These are phyloP conservation scores for Iberis pinnata DNA, from an alignment of 345 rosid genomes.

Conservation along the genomic window DNA sequence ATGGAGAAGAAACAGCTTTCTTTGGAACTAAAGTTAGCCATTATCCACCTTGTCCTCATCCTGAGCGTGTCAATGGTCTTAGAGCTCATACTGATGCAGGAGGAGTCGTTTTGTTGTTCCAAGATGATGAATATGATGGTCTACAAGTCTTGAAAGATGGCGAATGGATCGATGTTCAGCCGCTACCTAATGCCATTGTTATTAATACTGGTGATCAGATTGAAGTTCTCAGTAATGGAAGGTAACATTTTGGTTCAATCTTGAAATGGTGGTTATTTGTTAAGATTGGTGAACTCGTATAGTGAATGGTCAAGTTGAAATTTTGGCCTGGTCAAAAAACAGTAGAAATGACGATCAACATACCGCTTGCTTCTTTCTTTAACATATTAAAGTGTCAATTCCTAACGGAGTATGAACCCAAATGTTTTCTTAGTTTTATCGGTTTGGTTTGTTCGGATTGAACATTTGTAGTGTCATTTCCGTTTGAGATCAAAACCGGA, in stretches of 20 bases:
- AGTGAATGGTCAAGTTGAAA: too few relatives aligned
- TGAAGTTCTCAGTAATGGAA: constrained; percentile 82
- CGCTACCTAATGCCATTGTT: constrained; percentile 54
- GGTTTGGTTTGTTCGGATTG: neutral
- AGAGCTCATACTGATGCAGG: constrained; percentile 96
- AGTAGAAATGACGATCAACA: too few relatives aligned
- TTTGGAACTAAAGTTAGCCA: constrained; percentile 86
- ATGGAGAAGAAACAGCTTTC: constrained; percentile 45
- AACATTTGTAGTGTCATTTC: too few relatives aligned
- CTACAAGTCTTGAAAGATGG: constrained; percentile 79
- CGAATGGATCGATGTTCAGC: constrained; percentile 87
- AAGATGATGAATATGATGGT: constrained; percentile 73
- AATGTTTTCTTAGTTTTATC: too few relatives aligned
- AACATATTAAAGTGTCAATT: too few relatives aligned
- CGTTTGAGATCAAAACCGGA: too few relatives aligned
- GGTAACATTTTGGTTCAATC: constrained; percentile 10
- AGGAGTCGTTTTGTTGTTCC: constrained; percentile 77
- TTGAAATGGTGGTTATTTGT: too few relatives aligned
- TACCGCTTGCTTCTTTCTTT: too few relatives aligned
- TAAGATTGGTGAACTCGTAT: too few relatives aligned
- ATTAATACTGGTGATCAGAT: constrained; percentile 92
- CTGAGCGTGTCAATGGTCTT: constrained; percentile 61
- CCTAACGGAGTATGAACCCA: too few relatives aligned
- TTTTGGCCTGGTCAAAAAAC: too few relatives aligned
- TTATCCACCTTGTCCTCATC: constrained; percentile 89